A percentile compares a stretch with the other conserved stretches of the same genome.
phyloP scores from a whole-genome alignment of 75 land plant species.

The Sequoiadendron giganteum region DNA sequence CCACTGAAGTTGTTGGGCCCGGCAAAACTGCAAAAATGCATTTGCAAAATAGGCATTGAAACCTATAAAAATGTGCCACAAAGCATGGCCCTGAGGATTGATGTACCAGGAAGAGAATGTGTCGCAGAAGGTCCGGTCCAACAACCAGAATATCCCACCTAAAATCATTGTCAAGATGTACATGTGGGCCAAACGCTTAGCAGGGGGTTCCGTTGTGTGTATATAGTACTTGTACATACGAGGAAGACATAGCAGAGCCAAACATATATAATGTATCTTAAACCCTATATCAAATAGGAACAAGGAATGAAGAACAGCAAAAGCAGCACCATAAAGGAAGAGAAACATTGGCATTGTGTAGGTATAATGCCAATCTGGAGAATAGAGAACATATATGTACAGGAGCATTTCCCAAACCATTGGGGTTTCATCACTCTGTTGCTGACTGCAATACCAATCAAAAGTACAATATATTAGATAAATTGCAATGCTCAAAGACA shows the following conservation, averaged over 20 bases:
- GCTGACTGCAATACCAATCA: conserved; percentile 49
- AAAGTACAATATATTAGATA: conserved; percentile 1
- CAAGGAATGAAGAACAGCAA: conserved; percentile 67
- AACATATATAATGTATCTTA: conserved; percentile 71
- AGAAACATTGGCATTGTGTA: conserved; percentile 89
- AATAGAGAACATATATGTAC: conserved; percentile 86
- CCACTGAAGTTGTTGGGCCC: conserved; percentile 86
- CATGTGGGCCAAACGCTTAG: conserved; percentile 67
- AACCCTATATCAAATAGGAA: conserved; percentile 62
- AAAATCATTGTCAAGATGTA: conserved; percentile 53
- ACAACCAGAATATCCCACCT: conserved; percentile 66
- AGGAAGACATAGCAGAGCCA: conserved; percentile 84
- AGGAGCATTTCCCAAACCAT: conserved; percentile 97
- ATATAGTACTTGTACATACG: conserved; percentile 92
- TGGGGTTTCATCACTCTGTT: conserved; percentile 94
- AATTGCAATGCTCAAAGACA: not conserved
- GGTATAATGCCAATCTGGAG: conserved; percentile 93
- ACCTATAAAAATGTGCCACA: conserved; percentile 89
- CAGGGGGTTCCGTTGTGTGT: conserved; percentile 56
- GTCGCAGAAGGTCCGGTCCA: conserved; percentile 59
- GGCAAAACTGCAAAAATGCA: conserved; percentile 86
- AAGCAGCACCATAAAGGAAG: conserved; percentile 74
- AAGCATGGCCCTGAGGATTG: conserved; percentile 90
- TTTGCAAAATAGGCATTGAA: conserved; percentile 78
- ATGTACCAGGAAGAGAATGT: conserved; percentile 40